phyloP scores from a whole-genome alignment of 768 basidiomycete genomes.

The Naematelia encephala region DNA sequence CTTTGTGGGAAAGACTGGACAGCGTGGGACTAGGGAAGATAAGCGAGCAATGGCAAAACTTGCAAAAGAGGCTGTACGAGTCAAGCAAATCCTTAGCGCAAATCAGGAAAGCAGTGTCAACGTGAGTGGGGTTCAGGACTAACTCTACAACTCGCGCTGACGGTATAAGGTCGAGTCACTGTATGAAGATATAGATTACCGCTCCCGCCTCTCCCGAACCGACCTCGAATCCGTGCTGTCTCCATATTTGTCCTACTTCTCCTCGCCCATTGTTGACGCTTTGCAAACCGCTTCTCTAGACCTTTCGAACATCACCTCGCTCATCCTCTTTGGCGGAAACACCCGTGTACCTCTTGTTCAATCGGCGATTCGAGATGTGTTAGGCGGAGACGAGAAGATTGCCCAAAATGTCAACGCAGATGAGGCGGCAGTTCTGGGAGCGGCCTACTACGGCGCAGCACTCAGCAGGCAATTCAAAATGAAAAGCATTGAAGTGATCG shows the following conservation, averaged over 20 bases:
- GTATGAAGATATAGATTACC: conserved; percentile 87
- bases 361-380: conserved; percentile 67
- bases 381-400: conserved; percentile 81
- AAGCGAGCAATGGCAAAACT: conserved; percentile 85
- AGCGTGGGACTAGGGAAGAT: conserved; percentile 63
- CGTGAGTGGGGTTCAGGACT: conserved; percentile 56
- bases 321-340: conserved; percentile 88
- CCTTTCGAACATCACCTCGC: conserved; percentile 55
- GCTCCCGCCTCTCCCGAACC: conserved; percentile 68
- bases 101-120: conserved; percentile 73
- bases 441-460: conserved; percentile 85
- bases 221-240: conserved; percentile 65
- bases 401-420: conserved; percentile 95
- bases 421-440: conserved; percentile 89
- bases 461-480: conserved; percentile 90
- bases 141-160: not conserved
- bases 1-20: conserved; percentile 60
- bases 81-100: conserved; percentile 90
- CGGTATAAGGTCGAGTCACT: conserved; percentile 71
- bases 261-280: conserved; percentile 29
- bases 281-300: conserved; percentile 20
- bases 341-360: conserved; percentile 92
- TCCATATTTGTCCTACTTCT: conserved; percentile 17
- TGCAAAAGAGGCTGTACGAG: conserved; percentile 85
- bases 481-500: conserved; percentile 81